Evolutionary conservation across 768 basidiomycete species (phyloP).

Genomic region (Termitomyces sp.): DNA sequence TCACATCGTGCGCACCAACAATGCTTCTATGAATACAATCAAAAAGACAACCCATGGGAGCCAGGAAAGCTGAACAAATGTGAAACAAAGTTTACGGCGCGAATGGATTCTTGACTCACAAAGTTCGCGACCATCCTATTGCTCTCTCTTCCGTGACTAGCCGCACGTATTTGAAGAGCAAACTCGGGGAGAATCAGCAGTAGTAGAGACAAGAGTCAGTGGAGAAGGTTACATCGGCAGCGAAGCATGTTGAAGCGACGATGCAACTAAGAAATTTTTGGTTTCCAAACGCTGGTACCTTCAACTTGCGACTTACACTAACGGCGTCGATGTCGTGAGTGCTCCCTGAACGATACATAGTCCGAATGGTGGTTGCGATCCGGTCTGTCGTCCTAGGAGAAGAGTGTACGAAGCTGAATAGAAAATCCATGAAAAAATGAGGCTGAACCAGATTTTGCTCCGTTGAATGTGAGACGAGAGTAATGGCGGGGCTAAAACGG

Average conservation of each 20-base stretch:
- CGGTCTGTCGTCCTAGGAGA: conserved; percentile 7
- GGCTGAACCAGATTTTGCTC: conserved; percentile 5
- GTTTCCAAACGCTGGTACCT: not conserved
- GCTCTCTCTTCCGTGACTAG: not conserved
- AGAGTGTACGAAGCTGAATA: conserved; percentile 10
- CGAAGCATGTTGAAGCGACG: conserved; percentile 9
- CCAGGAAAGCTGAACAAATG: not conserved
- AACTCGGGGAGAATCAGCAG: not conserved
- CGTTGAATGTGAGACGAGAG: conserved; percentile 1
- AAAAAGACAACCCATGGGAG: conserved; percentile 5
- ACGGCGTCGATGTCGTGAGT: conserved; percentile 5
- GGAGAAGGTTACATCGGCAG: conserved; percentile 2
- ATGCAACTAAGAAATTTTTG: conserved; percentile 5
- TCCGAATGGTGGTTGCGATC: conserved; percentile 8
- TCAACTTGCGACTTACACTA: conserved; percentile 4
- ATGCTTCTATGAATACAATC: not conserved
- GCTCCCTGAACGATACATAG: conserved; percentile 9
- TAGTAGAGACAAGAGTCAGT: not conserved
- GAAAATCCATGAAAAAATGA: conserved; percentile 5
- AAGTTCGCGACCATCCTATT: not conserved
- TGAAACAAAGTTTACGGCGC: not conserved
- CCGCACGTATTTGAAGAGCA: not conserved
- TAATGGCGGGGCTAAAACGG: not conserved
- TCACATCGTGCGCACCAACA: not conserved
- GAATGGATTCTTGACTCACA: not conserved